These are phyloP conservation scores for Cadophora luteo-olivacea DNA, from an alignment of 2,329 filamentous ascomycete genomes.

Conservation along the genomic window DNA sequence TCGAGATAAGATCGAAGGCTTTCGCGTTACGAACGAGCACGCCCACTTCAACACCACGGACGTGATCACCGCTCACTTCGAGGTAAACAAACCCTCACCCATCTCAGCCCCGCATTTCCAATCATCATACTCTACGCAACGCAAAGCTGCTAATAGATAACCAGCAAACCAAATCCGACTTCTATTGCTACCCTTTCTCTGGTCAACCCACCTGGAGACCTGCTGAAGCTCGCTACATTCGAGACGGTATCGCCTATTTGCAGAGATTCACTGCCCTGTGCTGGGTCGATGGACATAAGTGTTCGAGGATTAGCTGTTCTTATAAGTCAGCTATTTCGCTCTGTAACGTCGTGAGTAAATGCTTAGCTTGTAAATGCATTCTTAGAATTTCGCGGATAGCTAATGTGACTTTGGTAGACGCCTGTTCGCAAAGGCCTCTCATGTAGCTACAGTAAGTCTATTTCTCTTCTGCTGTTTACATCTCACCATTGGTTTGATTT, in stretches of 20 bases:
- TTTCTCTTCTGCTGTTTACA: not conserved
- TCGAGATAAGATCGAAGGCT: not conserved
- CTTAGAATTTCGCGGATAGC: not conserved
- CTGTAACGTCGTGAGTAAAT: not conserved
- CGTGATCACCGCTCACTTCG: not conserved
- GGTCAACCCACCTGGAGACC: slow-evolving; percentile 2
- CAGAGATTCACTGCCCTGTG: not conserved
- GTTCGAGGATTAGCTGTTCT: not conserved
- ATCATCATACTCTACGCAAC: not conserved
- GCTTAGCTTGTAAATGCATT: not conserved
- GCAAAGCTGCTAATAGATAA: not conserved
- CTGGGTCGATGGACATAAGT: not conserved
- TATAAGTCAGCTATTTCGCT: not conserved
- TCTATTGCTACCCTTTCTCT: not conserved
- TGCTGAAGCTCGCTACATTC: not conserved
- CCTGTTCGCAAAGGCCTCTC: not conserved
- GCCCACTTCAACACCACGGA: not conserved
- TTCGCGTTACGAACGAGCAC: not conserved
- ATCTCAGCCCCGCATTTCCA: not conserved
- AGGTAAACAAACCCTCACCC: not conserved
- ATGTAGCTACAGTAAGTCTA: not conserved
- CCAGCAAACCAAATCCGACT: slow-evolving; percentile 1
- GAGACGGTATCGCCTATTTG: not conserved
- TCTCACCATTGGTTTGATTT: too few species aligned
- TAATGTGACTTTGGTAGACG: not conserved